Evolutionary conservation across 768 basidiomycete genomes (phyloP), one percentile per base, ranked within the genome.

Genomic region (Ramaria rubella): DNA sequence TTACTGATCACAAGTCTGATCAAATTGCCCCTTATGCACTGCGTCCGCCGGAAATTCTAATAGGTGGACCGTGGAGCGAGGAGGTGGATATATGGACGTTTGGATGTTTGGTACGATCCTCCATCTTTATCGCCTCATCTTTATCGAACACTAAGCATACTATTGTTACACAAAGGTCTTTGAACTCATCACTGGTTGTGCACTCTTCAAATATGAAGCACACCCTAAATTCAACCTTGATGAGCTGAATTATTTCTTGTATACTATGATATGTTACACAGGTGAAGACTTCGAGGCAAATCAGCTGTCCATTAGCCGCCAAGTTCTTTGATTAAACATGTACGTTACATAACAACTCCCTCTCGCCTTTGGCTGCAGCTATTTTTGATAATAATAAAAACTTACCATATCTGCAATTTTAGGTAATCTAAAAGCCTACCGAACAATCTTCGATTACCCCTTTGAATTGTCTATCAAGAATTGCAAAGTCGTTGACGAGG

Each of bases 41-140:
- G 30, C 55, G 61, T 6, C 40, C 59, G 5, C 61, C 61, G 1
- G 61, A 62, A 50, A 56, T 57, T 4, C 19, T 52, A 30, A 21
- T 62, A 5, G 8, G 34, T 8, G 34, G 34, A 7, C 34, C 34
- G 15, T 36, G 34, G 34, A 15, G 15, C 15, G 34, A 36, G 34
- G 15, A 36, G 15, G 34, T n/a, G n/a, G n/a, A 8, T 15, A 36
- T 36, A 8, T 36, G 34, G 34, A 36, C 34, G 15, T 36, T 36
- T 15, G 34, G 34, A 8, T 36, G 34, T 8, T 15, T 36, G 34
- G 34, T 36, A 36, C 8, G 7, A 8, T 36, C 7, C 7, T 15
- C 34, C 34, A 15, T 36, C n/a, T n/a, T n/a, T n/a, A n/a, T n/a
- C n/a, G n/a, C n/a, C n/a, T n/a, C n/a, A n/a, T n/a, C 15, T 36